A percentile compares a stretch with the other conserved stretches of the same genome.
Conservation (phyloP, 1,139 yeast genomes). For the Spathaspora jeffriesii region DNA sequence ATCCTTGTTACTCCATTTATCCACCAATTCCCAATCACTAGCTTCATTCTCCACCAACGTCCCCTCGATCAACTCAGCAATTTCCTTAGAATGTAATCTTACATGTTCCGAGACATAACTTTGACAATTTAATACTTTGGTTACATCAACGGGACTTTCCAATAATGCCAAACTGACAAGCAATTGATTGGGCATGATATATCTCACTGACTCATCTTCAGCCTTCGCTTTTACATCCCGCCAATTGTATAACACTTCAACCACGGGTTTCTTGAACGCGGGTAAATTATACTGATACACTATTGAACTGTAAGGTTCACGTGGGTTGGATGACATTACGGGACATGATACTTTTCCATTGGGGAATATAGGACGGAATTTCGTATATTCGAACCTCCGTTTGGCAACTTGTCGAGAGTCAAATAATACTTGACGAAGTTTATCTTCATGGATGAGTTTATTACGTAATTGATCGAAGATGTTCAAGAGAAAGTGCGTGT, state of each 20-base stretch:
- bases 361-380: constrained; percentile 49
- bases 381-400: constrained; percentile 77
- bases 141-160: constrained; percentile 55
- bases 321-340: constrained; percentile 43
- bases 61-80: constrained; percentile 55
- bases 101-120: constrained; percentile 56
- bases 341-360: constrained; percentile 45
- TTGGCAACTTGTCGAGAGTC: constrained; percentile 82
- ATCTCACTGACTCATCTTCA: constrained; percentile 84
- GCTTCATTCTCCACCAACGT: constrained; percentile 30
- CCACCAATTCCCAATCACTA: constrained; percentile 31
- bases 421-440: constrained; percentile 53
- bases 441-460: constrained; percentile 46
- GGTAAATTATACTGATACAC: constrained; percentile 70
- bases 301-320: constrained; percentile 60
- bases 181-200: constrained; percentile 79
- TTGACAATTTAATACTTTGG: constrained; percentile 56
- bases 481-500: constrained; percentile 86
- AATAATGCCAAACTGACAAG: constrained; percentile 61
- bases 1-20: constrained; percentile 17
- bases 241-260: constrained; percentile 74
- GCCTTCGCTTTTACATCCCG: constrained; percentile 74
- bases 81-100: constrained; percentile 53
- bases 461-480: constrained; percentile 78
- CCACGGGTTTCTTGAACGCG: constrained; percentile 51